Evolutionary conservation across 345 rosid genomes (phyloP).

Genomic region (Pistacia atlantica): DNA sequence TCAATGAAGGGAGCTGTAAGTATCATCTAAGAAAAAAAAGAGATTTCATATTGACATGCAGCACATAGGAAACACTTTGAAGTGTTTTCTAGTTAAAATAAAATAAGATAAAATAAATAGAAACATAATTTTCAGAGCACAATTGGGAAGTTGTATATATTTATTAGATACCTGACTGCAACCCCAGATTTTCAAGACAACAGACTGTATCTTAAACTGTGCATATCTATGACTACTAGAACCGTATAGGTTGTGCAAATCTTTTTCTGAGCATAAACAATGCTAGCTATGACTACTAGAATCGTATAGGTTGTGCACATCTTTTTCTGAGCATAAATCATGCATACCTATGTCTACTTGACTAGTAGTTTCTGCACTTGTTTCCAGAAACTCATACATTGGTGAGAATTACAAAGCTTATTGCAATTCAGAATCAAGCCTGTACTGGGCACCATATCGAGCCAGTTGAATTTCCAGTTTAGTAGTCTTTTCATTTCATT

Average conservation of each 20-base stretch:
- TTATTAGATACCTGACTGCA: not conserved
- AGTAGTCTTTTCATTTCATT: not conserved
- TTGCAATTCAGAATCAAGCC: not conserved
- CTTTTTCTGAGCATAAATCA: not conserved
- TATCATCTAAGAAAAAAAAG: conserved; percentile 10
- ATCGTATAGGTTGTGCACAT: not conserved
- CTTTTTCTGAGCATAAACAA: no score
- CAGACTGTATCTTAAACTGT: not conserved
- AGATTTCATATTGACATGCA: not conserved
- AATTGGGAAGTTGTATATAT: not conserved
- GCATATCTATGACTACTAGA: not conserved
- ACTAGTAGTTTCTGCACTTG: not conserved
- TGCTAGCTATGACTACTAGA: not conserved
- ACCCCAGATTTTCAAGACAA: not conserved
- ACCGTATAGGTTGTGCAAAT: not conserved
- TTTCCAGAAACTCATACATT: not conserved
- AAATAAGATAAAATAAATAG: not conserved
- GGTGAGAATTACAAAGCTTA: conserved; percentile 1
- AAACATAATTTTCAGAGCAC: not conserved
- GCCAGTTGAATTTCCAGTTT: not conserved
- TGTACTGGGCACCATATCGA: not conserved
- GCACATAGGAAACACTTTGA: not conserved
- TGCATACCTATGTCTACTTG: not conserved
- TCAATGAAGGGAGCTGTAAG: not conserved
- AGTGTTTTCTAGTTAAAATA: not conserved